Percentiles rank a stretch among this genome's conserved stretches.
These are phyloP conservation scores for Nectriaceae sp. DNA, from an alignment of 2,329 filamentous ascomycete species.

Conservation along the genomic window DNA sequence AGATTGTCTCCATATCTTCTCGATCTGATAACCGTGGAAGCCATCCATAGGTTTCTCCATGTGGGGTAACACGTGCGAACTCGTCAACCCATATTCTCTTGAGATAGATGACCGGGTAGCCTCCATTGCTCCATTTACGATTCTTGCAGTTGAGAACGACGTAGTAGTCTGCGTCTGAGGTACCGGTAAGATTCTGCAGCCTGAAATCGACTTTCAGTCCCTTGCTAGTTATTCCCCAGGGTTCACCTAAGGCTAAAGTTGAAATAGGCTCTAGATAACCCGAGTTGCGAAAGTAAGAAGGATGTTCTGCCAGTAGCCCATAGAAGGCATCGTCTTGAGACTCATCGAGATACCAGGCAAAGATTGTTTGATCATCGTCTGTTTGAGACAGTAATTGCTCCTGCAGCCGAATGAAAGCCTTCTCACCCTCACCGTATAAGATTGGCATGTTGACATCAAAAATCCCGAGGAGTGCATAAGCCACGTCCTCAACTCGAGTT, in stretches of 20 bases:
- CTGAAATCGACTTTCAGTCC: constrained; percentile 2
- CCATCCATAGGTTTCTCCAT: not conserved
- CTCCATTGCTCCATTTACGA: not conserved
- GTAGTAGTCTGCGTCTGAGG: not conserved
- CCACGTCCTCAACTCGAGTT: not conserved
- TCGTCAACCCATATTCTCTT: constrained; percentile 5
- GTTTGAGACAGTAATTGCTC: not conserved
- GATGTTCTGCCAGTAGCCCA: not conserved
- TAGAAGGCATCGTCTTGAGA: not conserved
- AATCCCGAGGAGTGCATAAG: constrained; percentile 2
- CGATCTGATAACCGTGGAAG: not conserved
- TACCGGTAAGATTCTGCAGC: not conserved
- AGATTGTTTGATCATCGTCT: not conserved
- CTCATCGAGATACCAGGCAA: not conserved
- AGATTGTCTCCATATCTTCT: not conserved
- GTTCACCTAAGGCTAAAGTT: not conserved
- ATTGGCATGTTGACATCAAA: constrained; percentile 8
- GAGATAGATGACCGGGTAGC: constrained; percentile 1
- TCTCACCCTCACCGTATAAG: constrained; percentile 2
- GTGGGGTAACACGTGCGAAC: constrained; percentile 1
- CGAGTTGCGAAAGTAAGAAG: not conserved
- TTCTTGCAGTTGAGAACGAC: constrained; percentile 1
- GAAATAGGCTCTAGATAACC: not conserved
- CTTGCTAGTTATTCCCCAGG: constrained; percentile 3
- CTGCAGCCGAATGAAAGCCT: not conserved